A percentile compares a stretch with the other conserved stretches of the same genome.
phyloP scores from a whole-genome alignment of 2,329 filamentous ascomycete species.

The Hypoxylon sp. region DNA sequence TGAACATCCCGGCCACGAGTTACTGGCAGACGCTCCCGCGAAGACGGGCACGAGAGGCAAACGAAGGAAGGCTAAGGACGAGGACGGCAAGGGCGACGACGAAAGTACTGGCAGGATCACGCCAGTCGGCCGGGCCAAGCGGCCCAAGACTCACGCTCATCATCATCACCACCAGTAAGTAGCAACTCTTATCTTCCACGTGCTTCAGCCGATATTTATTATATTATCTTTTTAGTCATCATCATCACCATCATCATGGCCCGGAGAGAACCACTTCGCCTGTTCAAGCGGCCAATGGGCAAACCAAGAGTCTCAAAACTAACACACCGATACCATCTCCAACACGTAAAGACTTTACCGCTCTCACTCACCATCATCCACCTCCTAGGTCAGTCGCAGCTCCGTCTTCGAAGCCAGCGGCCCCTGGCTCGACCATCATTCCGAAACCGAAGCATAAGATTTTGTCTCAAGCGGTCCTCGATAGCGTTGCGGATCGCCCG shows the following conservation, averaged over 20 bases:
- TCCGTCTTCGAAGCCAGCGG: slow-evolving; percentile 51
- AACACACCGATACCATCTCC: slow-evolving; percentile 63
- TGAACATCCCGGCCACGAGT: slow-evolving; percentile 63
- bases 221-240: slow-evolving; percentile 53
- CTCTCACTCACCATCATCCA: slow-evolving; percentile 66
- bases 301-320: slow-evolving; percentile 67
- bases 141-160: slow-evolving; percentile 74
- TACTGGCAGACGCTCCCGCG: slow-evolving; percentile 58
- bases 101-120: slow-evolving; percentile 74
- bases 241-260: slow-evolving; percentile 73
- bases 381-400: slow-evolving; percentile 60
- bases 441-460: slow-evolving; percentile 77
- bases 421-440: slow-evolving; percentile 59
- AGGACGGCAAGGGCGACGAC: slow-evolving; percentile 77
- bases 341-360: slow-evolving; percentile 59
- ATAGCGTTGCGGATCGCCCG: slow-evolving; percentile 78
- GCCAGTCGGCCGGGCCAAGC: slow-evolving; percentile 72
- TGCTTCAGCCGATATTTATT: slow-evolving; percentile 46
- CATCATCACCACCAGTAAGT: slow-evolving; percentile 79
- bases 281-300: slow-evolving; percentile 58
- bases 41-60: slow-evolving; percentile 67
- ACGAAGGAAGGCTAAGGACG: slow-evolving; percentile 82
- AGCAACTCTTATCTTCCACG: slow-evolving; percentile 26
- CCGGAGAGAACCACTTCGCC: slow-evolving; percentile 64
- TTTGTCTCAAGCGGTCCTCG: slow-evolving; percentile 78